Evolutionary conservation across 2,329 filamentous ascomycete genomes (phyloP), one percentile per base, ranked within the genome.

Genomic region (Fusarium papillatum): DNA sequence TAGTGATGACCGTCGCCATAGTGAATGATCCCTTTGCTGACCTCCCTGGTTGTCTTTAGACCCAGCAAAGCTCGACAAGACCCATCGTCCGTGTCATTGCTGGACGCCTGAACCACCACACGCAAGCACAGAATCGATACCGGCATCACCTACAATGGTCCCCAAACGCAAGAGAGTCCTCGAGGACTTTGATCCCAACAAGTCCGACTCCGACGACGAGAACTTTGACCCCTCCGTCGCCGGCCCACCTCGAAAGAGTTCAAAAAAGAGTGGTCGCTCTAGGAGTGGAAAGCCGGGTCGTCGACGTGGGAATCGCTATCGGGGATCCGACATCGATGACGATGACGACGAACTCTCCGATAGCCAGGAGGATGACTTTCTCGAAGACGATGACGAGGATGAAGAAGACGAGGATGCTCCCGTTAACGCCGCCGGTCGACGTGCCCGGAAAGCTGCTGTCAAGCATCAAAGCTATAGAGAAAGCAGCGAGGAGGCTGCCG

Each of bases 171-270:
- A 92, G 86, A 85, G 88, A 74, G 86, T 86, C 69, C 83, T 91
- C 67, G 88, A 91, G 74, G 86, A 87, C 66, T 93, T 93, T 76
- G 92, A 93, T 81, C 90, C 90, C 5, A 93, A 93, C 81, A 89
- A 91, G 80, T 93, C 92, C 63, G 92, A 93, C 76, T 87, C 92
- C 3, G 89, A 91, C 62, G 92, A 93, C 80, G 90, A 91, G 75
- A 92, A 92, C 81, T 93, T 93, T 79, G 89, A 92, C 69, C 91
- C 91, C 19, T 80, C 82, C 26, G 86, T 88, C 76, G 85, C 83
- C 31, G 84, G 85, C 8, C 75, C 75, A 36, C 84, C 88, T 19
- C 83, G 83, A 17, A 85, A 85, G 70, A 83, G 73, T 71, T 82
- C 82, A 66, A 88, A 86, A 75, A 87, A 86, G 66, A 78, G 84